A percentile compares a stretch with the other conserved stretches of the same genome.
phyloP scores from a whole-genome alignment of 2,329 filamentous ascomycete species.

The Chaetomiaceae sp. region DNA sequence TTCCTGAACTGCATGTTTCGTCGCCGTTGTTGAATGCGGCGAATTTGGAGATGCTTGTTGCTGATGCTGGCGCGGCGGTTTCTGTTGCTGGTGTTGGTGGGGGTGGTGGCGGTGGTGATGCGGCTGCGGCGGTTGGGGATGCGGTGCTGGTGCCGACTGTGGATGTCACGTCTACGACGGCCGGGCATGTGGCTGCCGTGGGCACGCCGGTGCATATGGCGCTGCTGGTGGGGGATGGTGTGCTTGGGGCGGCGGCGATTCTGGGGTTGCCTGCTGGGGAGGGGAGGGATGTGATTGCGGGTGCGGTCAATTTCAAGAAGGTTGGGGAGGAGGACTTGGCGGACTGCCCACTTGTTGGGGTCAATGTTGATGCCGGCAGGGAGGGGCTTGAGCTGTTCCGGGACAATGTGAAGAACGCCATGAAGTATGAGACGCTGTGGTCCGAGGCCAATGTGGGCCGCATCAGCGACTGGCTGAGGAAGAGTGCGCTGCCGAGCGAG shows the following conservation, averaged over 20 bases:
- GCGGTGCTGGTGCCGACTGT: slow-evolving; percentile 70
- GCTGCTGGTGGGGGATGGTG: slow-evolving; percentile 67
- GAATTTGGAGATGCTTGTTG: slow-evolving; percentile 60
- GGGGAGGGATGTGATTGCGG: slow-evolving; percentile 41
- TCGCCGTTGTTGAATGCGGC: slow-evolving; percentile 57
- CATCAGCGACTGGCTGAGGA: slow-evolving; percentile 62
- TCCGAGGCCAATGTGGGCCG: slow-evolving; percentile 63
- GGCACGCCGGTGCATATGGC: slow-evolving; percentile 81
- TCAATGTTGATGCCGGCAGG: slow-evolving; percentile 61
- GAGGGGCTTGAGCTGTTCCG: slow-evolving; percentile 64
- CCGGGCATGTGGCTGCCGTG: slow-evolving; percentile 60
- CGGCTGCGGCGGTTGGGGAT: slow-evolving; percentile 42
- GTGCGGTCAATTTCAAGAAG: slow-evolving; percentile 48
- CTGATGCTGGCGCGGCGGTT: slow-evolving; percentile 47
- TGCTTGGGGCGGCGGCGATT: slow-evolving; percentile 59
- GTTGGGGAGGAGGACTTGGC: slow-evolving; percentile 34
- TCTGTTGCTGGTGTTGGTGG: slow-evolving; percentile 22
- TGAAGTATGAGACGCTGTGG: slow-evolving; percentile 71
- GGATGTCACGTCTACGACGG: slow-evolving; percentile 61
- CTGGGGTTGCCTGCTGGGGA: slow-evolving; percentile 39
- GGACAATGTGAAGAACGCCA: slow-evolving; percentile 62
- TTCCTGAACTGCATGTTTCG: slow-evolving; percentile 58
- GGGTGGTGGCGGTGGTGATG: slow-evolving; percentile 27
- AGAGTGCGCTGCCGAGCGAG: slow-evolving; percentile 35
- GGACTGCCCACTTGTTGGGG: slow-evolving; percentile 46